Percentiles rank a stretch among this genome's conserved stretches.
Conservation (phyloP, 306 rosid genomes). For the Albizia julibrissin region DNA sequence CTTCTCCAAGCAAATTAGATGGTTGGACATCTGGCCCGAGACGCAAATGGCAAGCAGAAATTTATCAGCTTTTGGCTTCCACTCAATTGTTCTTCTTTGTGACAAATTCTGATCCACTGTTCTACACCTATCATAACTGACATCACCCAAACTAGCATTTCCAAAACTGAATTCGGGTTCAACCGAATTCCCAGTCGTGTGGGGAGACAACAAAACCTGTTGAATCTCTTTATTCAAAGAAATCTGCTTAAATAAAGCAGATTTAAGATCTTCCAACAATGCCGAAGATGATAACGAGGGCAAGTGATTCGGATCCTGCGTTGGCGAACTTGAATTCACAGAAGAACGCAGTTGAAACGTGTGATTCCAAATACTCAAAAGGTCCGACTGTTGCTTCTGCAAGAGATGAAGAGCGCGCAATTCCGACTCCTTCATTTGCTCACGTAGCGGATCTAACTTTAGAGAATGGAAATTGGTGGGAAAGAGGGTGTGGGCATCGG, state of each 20-base stretch:
- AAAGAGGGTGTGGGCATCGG: conserved; percentile 52
- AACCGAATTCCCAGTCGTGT: conserved; percentile 43
- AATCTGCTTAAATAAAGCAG: conserved; percentile 62
- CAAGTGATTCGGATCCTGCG: conserved; percentile 20
- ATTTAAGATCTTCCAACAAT: conserved; percentile 52
- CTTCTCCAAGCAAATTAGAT: conserved; percentile 92
- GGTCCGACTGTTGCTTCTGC: conserved; percentile 60
- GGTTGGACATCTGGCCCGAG: conserved; percentile 97
- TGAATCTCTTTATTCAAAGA: conserved; percentile 73
- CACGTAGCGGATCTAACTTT: conserved; percentile 44
- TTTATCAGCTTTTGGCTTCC: conserved; percentile 76
- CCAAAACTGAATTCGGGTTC: conserved; percentile 39
- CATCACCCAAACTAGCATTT: conserved; percentile 45
- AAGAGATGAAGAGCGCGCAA: conserved; percentile 76
- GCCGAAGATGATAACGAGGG: not conserved
- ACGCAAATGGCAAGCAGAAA: conserved; percentile 76
- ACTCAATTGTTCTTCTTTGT: conserved; percentile 65
- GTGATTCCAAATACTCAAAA: conserved; percentile 64
- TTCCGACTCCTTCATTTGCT: conserved; percentile 73
- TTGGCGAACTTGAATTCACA: conserved; percentile 18
- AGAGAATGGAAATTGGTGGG: conserved; percentile 37
- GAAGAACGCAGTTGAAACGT: conserved; percentile 36
- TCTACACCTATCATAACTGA: conserved; percentile 58
- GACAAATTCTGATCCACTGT: conserved; percentile 63
- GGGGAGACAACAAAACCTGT: conserved; percentile 64